A percentile compares a stretch with the other conserved stretches of the same genome.
Evolutionary conservation across 2,329 filamentous ascomycete species (phyloP).

Genomic region (Penicillium aurantiogriseum): DNA sequence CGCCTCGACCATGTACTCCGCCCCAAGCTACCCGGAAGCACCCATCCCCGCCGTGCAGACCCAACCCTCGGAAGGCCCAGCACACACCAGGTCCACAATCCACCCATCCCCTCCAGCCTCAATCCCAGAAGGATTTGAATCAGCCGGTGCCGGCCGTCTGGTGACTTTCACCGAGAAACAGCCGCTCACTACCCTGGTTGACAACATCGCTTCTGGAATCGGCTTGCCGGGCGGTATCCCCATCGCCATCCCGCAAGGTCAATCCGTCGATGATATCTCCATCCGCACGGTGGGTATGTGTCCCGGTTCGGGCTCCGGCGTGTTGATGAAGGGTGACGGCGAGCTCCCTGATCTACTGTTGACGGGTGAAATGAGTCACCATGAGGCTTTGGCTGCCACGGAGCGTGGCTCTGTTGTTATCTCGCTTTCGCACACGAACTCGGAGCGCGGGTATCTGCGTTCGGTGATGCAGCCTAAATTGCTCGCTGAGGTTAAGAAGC

Average conservation of each 20-base stretch:
- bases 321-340: conserved; percentile 59
- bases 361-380: conserved; percentile 90
- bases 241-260: conserved; percentile 62
- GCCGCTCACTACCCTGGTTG: conserved; percentile 57
- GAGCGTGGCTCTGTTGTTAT: conserved; percentile 82
- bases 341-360: conserved; percentile 72
- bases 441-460: conserved; percentile 77
- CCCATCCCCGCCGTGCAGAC: conserved; percentile 28
- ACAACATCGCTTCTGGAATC: conserved; percentile 60
- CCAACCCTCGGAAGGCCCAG: conserved; percentile 17
- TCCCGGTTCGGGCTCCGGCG: conserved; percentile 78
- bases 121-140: conserved; percentile 41
- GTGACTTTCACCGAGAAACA: conserved; percentile 56
- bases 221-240: conserved; percentile 66
- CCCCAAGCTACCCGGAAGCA: conserved; percentile 40
- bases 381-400: conserved; percentile 81
- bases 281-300: conserved; percentile 79
- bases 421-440: conserved; percentile 88
- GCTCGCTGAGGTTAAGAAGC: conserved; percentile 55
- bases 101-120: conserved; percentile 44
- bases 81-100: conserved; percentile 56
- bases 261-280: conserved; percentile 52
- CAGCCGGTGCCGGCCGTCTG: conserved; percentile 62
- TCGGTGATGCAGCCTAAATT: conserved; percentile 68
- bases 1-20: conserved; percentile 38